Evolutionary conservation across 306 rosid species (phyloP).

Genomic region (Alnus glutinosa): DNA sequence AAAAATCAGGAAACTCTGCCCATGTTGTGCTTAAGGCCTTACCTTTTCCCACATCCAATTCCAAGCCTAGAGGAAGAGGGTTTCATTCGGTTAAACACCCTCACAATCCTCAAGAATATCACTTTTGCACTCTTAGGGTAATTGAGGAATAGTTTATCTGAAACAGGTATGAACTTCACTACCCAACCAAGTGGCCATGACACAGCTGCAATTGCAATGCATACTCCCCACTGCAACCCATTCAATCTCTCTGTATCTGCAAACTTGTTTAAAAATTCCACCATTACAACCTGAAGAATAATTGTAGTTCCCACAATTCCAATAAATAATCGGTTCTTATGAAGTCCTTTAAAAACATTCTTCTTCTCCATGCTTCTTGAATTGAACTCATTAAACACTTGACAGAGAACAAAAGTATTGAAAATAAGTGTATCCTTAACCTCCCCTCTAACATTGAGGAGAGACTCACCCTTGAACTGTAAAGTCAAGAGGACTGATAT

Average conservation of each 20-base stretch:
- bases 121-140: conserved; percentile 30
- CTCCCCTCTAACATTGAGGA: conserved; percentile 47
- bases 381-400: conserved; percentile 88
- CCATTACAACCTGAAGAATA: conserved; percentile 81
- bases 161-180: conserved; percentile 63
- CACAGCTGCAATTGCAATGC: conserved; percentile 54
- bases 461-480: conserved; percentile 67
- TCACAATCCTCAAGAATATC: not conserved
- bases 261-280: conserved; percentile 78
- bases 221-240: conserved; percentile 63
- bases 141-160: conserved; percentile 46
- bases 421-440: conserved; percentile 81
- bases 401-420: conserved; percentile 82
- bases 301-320: conserved; percentile 72
- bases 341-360: conserved; percentile 73
- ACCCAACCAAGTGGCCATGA: conserved; percentile 87
- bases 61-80: not conserved
- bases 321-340: conserved; percentile 57
- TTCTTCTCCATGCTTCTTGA: conserved; percentile 77
- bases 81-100: not conserved
- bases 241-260: conserved; percentile 71
- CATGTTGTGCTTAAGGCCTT: not conserved
- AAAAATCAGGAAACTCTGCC: too few relatives aligned
- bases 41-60: not conserved
- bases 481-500: conserved; percentile 60